Evolutionary conservation across 2,329 filamentous ascomycete species (phyloP).

Genomic region (Chrysoporthe deuterocubensis): DNA sequence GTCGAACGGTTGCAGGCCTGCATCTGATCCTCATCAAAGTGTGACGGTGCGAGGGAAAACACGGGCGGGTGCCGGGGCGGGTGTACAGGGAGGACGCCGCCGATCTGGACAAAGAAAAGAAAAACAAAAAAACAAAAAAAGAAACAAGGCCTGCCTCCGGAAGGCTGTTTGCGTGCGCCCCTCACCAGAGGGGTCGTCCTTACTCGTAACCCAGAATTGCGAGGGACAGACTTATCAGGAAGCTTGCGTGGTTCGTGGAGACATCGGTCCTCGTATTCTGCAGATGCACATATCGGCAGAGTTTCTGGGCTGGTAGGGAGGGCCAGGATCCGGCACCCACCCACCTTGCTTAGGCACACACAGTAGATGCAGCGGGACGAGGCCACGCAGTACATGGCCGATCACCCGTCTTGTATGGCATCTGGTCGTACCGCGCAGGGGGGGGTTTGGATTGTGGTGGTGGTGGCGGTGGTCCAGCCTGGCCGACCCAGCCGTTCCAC

Average conservation of each 20-base stretch:
- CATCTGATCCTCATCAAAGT: too few relatives aligned
- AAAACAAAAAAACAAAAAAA: background rate
- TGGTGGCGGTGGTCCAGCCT: background rate
- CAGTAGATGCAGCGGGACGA: too few relatives aligned
- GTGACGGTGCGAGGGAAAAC: too few relatives aligned
- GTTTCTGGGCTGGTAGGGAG: background rate
- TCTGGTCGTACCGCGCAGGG: background rate
- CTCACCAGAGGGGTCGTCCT: background rate
- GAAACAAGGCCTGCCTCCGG: background rate
- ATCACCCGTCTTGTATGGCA: background rate
- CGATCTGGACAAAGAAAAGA: background rate
- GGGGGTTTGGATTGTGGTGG: background rate
- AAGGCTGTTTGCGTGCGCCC: background rate
- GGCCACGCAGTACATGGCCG: background rate
- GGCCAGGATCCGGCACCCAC: too few relatives aligned
- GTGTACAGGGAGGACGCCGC: too few relatives aligned
- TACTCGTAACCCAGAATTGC: background rate
- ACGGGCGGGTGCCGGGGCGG: too few relatives aligned
- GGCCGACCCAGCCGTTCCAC: background rate
- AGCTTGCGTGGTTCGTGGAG: slow-evolving; percentile 14
- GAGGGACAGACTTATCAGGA: slow-evolving; percentile 8
- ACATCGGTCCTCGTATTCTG: slow-evolving; percentile 13
- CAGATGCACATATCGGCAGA: slow-evolving; percentile 4
- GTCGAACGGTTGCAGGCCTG: too few relatives aligned
- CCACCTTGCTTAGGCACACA: too few relatives aligned